Percentiles rank a stretch among this genome's conserved stretches.
These are phyloP conservation scores for Aspergillus luchuensis DNA, from an alignment of 2,329 filamentous ascomycete genomes.

Conservation along the genomic window DNA sequence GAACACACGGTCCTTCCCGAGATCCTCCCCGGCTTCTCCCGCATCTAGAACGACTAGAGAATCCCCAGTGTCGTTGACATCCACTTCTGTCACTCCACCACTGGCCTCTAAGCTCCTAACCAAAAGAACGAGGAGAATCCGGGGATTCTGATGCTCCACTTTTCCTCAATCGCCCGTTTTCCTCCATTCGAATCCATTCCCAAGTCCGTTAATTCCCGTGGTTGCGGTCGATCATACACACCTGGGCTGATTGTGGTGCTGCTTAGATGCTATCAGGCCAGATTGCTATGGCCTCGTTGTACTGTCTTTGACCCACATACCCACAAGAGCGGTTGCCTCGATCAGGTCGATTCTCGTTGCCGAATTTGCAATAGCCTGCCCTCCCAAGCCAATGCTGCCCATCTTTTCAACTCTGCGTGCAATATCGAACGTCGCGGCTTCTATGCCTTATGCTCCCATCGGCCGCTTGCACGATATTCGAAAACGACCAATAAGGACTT, in stretches of 20 bases:
- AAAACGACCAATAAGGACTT: neutral
- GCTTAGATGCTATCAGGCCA: neutral
- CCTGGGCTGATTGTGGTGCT: neutral
- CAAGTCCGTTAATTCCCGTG: neutral
- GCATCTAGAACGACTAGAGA: conserved; percentile 6
- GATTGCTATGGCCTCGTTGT: neutral
- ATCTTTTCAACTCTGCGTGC: neutral
- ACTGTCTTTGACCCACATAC: neutral
- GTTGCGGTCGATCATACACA: neutral
- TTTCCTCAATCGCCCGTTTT: neutral
- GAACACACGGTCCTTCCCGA: conserved; percentile 4
- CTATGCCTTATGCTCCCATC: neutral
- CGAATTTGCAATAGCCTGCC: neutral
- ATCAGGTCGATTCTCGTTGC: neutral
- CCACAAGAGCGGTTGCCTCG: neutral
- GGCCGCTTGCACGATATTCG: neutral
- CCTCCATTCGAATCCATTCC: neutral
- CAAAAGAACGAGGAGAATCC: neutral
- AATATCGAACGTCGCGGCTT: neutral
- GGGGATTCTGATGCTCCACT: neutral
- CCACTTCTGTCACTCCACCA: neutral
- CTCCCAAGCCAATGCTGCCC: neutral
- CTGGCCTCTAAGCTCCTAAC: neutral
- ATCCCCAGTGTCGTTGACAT: neutral
- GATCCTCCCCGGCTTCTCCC: conserved; percentile 1